These are phyloP conservation scores for Xylaria sp. DNA, from an alignment of 2,329 filamentous ascomycete genomes.

Conservation along the genomic window DNA sequence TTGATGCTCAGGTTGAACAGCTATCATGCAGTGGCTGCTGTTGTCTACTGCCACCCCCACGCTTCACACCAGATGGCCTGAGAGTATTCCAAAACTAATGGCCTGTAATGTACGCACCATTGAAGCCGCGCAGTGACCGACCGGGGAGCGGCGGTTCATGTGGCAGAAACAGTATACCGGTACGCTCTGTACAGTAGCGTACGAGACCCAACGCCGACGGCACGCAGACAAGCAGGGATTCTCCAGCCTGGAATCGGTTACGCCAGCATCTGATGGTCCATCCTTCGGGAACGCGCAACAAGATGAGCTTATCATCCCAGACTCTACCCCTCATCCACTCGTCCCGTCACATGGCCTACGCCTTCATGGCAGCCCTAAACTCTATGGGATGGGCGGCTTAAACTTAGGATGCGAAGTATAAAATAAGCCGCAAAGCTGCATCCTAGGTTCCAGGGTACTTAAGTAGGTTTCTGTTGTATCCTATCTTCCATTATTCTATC, in stretches of 20 bases:
- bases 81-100: constrained; percentile 7
- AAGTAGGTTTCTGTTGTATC: background rate
- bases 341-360: constrained; percentile 27
- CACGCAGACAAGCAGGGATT: constrained; percentile 33
- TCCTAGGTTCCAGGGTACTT: background rate
- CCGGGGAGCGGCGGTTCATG: constrained; percentile 13
- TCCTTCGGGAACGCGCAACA: constrained; percentile 21
- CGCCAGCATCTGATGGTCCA: constrained; percentile 24
- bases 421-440: background rate
- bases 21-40: background rate
- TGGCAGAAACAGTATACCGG: constrained; percentile 13
- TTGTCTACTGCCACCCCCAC: constrained; percentile 21
- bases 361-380: constrained; percentile 11
- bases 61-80: constrained; percentile 4
- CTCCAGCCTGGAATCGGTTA: constrained; percentile 25
- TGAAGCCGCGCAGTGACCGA: constrained; percentile 16
- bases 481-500: background rate
- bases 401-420: constrained; percentile 19
- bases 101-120: background rate
- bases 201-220: constrained; percentile 9
- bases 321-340: constrained; percentile 33
- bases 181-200: background rate
- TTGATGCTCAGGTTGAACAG: constrained; percentile 2
- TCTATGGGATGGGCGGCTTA: constrained; percentile 15
- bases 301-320: constrained; percentile 28